Percentiles rank a stretch among this genome's conserved stretches.
These are phyloP conservation scores for Ogataea henricii DNA, from an alignment of 805 yeast genomes.

Conservation along the genomic window DNA sequence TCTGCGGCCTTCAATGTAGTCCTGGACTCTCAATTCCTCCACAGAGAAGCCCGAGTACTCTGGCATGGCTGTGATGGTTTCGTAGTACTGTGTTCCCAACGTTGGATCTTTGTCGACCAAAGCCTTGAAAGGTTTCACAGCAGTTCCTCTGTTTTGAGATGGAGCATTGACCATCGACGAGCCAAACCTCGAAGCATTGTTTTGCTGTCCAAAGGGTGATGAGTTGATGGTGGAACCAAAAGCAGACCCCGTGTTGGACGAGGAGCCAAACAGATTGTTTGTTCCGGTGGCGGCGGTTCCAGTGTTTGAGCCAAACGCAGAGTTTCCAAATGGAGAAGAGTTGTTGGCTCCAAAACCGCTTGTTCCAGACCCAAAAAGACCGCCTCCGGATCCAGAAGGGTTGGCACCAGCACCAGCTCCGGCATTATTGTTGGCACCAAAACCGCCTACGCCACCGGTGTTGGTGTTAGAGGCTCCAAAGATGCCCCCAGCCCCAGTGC, in stretches of 20 bases:
- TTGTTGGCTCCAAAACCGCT: constrained; percentile 16
- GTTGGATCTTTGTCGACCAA: constrained; percentile 70
- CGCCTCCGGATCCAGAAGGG: constrained; percentile 24
- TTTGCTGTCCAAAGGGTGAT: constrained; percentile 44
- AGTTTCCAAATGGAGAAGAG: constrained; percentile 47
- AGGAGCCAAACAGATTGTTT: constrained; percentile 21
- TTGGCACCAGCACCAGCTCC: constrained; percentile 24
- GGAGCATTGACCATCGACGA: constrained; percentile 31
- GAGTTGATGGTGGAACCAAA: constrained; percentile 32
- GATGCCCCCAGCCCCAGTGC: constrained; percentile 35
- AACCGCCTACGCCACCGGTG: constrained; percentile 19
- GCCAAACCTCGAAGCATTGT: constrained; percentile 34
- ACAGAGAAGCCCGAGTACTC: constrained; percentile 79
- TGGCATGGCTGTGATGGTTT: constrained; percentile 85
- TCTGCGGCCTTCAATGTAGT: constrained; percentile 74
- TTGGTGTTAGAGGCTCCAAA: constrained; percentile 34
- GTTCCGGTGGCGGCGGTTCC: constrained; percentile 7
- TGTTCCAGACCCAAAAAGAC: constrained; percentile 31
- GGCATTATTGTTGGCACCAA: constrained; percentile 33
- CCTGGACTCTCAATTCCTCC: constrained; percentile 88
- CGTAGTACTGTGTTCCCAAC: constrained; percentile 59
- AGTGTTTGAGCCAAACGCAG: constrained; percentile 40
- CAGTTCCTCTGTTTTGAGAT: constrained; percentile 63
- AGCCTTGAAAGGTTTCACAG: constrained; percentile 67
- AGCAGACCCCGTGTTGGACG: constrained; percentile 31